Evolutionary conservation across 495 filamentous ascomycete species (phyloP), one percentile per base, ranked within the genome.

Genomic region (Neurospora terricola): DNA sequence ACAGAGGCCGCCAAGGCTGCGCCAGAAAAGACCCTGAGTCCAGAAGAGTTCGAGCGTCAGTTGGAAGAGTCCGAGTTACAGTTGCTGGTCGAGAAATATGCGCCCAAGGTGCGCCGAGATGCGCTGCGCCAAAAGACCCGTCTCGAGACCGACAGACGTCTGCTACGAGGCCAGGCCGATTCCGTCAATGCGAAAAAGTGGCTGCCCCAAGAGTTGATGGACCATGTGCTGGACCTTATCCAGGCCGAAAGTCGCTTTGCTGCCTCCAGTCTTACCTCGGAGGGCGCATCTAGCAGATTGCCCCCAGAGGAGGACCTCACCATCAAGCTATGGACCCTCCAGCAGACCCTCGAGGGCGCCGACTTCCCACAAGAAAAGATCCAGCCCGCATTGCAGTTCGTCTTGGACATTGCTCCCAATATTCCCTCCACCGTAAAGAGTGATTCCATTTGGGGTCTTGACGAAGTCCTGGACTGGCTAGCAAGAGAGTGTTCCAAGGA

Each of bases 391-490:
- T 75, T 97, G 66, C 86, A 88, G 72, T 87, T 90, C 76, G 84
- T 94, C 12, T 80, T 94, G 62, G 82, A 86, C 39, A 88, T 89
- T 76, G 83, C 85, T 23, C 85, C 85, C 8, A 86, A 85, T 74
- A 83, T 89, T 12, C 80, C 78, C 27, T 75, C 80, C 39, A 83
- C 83, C 9, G 82, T 75, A 75, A 92, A 90, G 73, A 72, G 78
- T 36, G 93, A 96, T 48, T 81, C 84, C 5, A 86, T 93, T 12
- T 96, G 93, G 91, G 94, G 94, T 23, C 82, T 98, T 68, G 91
- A 96, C 72, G 93, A 96, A 78, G 87, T 88, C n/a, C 75, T 98
- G 38, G 92, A 97, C 76, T 97, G 92, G 93, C 84, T 98, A 23
- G 92, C 93, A 27, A 83, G 92, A 74, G 87, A 93, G 75, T 91